These are phyloP conservation scores for Rhexocercosporidium sp. DNA, from an alignment of 2,329 filamentous ascomycete species.

Conservation along the genomic window DNA sequence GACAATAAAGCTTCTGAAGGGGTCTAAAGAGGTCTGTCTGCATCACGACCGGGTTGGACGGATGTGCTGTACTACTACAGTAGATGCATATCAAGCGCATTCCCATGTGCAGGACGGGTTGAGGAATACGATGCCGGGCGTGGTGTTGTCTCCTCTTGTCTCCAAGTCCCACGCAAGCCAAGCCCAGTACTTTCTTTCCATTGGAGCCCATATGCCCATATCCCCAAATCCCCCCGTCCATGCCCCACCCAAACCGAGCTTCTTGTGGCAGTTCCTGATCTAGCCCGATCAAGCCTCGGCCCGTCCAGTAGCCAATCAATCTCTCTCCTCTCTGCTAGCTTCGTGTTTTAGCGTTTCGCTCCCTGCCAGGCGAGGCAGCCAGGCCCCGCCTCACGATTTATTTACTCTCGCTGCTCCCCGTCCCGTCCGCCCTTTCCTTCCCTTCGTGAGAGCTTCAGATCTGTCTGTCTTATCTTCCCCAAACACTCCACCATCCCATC, in stretches of 20 bases:
- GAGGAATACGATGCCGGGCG: not conserved
- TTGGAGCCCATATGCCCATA: no score
- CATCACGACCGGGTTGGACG: no score
- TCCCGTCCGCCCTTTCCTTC: not conserved
- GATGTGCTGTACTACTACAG: no score
- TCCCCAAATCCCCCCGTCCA: not conserved
- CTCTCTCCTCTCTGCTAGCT: not conserved
- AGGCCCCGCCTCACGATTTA: slow-evolving; percentile 11
- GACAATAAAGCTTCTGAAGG: no score
- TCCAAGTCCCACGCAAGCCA: no score
- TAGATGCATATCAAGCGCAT: no score
- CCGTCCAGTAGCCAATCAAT: not conserved
- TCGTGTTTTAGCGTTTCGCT: slow-evolving; percentile 1
- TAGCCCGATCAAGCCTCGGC: not conserved
- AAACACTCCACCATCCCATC: slow-evolving; percentile 10
- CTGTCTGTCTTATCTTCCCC: not conserved
- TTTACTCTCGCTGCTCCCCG: slow-evolving; percentile 3
- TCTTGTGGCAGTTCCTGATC: not conserved
- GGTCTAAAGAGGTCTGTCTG: no score
- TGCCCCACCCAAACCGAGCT: not conserved
- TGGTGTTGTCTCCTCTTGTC: slow-evolving; percentile 10
- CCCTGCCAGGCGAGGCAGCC: not conserved
- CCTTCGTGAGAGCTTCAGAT: not conserved
- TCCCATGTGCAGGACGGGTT: no score
- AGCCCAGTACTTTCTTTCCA: no score